Base-by-base conservation (phyloP, 164 flowering plant species). In the Vitis labrusca region DNA sequence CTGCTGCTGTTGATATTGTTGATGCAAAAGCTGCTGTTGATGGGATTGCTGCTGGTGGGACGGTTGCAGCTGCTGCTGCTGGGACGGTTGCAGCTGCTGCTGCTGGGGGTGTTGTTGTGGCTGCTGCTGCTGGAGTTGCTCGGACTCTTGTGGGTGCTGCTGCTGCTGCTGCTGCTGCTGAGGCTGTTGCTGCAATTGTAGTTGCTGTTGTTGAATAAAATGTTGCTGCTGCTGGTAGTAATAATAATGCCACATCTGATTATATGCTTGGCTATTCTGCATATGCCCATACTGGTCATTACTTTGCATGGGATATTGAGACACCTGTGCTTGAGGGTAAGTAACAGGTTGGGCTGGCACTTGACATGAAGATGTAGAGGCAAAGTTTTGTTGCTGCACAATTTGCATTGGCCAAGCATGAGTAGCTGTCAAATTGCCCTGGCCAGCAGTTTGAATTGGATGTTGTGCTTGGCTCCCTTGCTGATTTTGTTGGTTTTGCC, bases 241-340 rank as follows among this genome's bases (percentile, higher is more conserved):
- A 68, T 89, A 86, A 71, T 89, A 82, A 54, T 90, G 88, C 89
- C 88, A 85, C 84, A 89, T 83, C 54, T 89, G 91, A 71, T 79
- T 71, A 72, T 81, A 81, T 57, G 79, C 84, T 76, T 83, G 83
- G 69, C 47, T 76, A 71, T 69, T 78, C 68, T 81, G 87, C 70
- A 74, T 52, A 63, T 73, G 63, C 58, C 76, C 84, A 64, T 71
- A 66, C 47, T 81, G 86, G 71, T 68, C 79, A 64, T 50, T 76
- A 68, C 73, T 73, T 74, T 74, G 89, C 64, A 62, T 44, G 16
- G 85, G 74, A 71, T 73, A 71, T 66, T 73, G 79, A 69, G 72
- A 66, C 68, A 67, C 57, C 63, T 71, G 88, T 16, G 71, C 75
- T 70, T 77, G 80, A 69, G 86, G 61, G 68, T 75, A 73, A 60